Base-by-base conservation (phyloP, 495 filamentous ascomycete species). In the Trichoderma reesei region DNA sequence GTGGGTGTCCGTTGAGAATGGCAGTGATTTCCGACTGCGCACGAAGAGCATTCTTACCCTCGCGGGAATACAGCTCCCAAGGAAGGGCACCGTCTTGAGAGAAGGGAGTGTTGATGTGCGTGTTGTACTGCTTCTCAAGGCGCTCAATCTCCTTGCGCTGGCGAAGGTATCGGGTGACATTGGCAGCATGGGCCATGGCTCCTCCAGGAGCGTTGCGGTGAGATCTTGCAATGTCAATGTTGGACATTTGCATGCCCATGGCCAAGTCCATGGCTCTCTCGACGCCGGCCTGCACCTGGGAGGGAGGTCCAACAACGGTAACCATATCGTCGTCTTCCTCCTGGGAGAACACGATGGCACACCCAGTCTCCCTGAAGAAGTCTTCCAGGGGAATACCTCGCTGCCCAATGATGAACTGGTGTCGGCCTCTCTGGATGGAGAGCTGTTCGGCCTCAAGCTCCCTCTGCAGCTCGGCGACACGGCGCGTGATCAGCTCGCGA, bases 351-450 rank as follows among this genome's bases (percentile, higher is more conserved):
- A 97, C 84, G 56, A 98, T 85, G 46, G 88, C 82, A 75, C 95
- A 99, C 61, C 93, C 94, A 59, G 93, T 97, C 66, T 96, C 85
- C 16, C 85, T 84, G 65, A 96, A 84, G 78, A 99, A 93, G 54
- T 96, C 82, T 61, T 96, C 86, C 51, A 91, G 75, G 3, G 89
- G 86, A 65, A 86, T 82, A 38, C 88, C 90, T 62, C 84, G 79
- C 42, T 94, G 86, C 42, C 90, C 91, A 66, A 96, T 85, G 68
- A 99, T 90, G 76, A 96, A 96, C 71, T 91, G 91, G 72, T 96
- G 93, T 46, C 88, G 86, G 20, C 87, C 88, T 62, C 84, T 86
- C 66, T 89, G 85, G 68, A 98, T 86, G 0, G 84, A 79, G 48
- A 92, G 71, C 72, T 92, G 84, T 42, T 91, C 83, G 10, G 91